A percentile compares a stretch with the other conserved stretches of the same genome.
phyloP scores from a whole-genome alignment of 2,329 filamentous ascomycete species.

The Pleomassaria siparia region DNA sequence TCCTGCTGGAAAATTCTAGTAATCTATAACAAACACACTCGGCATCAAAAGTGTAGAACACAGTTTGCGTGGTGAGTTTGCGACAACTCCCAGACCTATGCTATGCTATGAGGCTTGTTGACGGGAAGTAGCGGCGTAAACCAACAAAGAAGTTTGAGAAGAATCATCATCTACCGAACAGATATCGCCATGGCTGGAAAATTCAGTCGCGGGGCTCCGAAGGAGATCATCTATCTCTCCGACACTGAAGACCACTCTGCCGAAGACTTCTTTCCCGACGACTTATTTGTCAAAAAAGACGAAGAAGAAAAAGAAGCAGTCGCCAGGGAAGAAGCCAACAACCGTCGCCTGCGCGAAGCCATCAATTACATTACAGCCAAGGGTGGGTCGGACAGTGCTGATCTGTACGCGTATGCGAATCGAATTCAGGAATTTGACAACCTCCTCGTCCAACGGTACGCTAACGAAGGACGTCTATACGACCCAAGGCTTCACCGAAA shows the following conservation, averaged over 20 bases:
- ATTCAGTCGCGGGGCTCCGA: background rate
- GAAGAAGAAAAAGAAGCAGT: background rate
- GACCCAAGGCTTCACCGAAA: conserved; percentile 23
- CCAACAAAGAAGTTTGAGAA: background rate
- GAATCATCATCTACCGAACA: background rate
- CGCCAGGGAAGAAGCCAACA: conserved; percentile 11
- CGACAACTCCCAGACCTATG: background rate
- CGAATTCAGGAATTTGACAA: conserved; percentile 29
- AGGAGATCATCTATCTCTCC: background rate
- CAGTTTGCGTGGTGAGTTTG: background rate
- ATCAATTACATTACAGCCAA: conserved; percentile 29
- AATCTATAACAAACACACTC: conserved; percentile 6
- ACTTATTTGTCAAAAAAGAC: too few relatives aligned
- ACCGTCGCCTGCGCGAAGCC: conserved; percentile 28
- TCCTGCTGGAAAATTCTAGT: conserved; percentile 2
- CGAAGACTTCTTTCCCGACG: too few relatives aligned
- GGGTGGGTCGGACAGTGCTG: conserved; percentile 21
- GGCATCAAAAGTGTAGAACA: too few relatives aligned
- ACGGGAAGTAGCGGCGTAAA: background rate
- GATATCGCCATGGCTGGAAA: conserved; percentile 2
- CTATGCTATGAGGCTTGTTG: background rate
- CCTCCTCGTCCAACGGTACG: conserved; percentile 22
- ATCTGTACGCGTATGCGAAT: conserved; percentile 21
- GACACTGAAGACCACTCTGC: background rate
- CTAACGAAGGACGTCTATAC: conserved; percentile 14